Conservation (phyloP, 2,329 filamentous ascomycete genomes). For the Magnaporthiopsis rhizophila region DNA sequence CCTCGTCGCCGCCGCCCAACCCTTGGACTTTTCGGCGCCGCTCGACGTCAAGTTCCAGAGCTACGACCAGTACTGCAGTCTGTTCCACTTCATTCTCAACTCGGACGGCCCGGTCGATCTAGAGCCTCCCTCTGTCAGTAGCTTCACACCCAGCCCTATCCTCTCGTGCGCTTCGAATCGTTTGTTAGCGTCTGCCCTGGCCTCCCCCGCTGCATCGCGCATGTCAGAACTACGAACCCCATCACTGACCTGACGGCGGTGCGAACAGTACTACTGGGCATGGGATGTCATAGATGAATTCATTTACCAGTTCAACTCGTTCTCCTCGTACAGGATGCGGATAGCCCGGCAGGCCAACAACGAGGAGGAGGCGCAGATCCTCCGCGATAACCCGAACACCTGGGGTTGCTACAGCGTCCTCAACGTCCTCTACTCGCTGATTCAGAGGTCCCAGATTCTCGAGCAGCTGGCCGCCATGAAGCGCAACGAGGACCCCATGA, state of each 20-base stretch:
- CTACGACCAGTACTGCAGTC: conserved; percentile 97
- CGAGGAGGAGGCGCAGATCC: conserved; percentile 83
- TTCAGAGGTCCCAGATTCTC: conserved; percentile 95
- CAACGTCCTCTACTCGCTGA: conserved; percentile 98
- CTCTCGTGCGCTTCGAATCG: not conserved
- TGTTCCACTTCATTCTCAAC: conserved; percentile 99
- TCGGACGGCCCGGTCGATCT: conserved; percentile 97
- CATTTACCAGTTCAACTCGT: conserved; percentile 99
- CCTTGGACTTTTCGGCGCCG: conserved; percentile 90
- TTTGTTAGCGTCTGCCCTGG: not conserved
- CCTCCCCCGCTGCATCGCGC: not conserved
- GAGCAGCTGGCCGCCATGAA: conserved; percentile 95
- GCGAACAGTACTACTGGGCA: conserved; percentile 86
- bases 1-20: conserved; percentile 83
- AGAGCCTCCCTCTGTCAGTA: conserved; percentile 86
- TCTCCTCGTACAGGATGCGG: conserved; percentile 92
- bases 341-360: conserved; percentile 77
- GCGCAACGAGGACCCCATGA: conserved; percentile 80
- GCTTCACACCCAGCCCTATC: not conserved
- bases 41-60: conserved; percentile 96
- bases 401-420: conserved; percentile 99
- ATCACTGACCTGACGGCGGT: not conserved
- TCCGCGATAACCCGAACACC: conserved; percentile 95
- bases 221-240: too few species aligned
- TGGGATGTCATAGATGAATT: conserved; percentile 99